A percentile compares a stretch with the other conserved stretches of the same genome.
phyloP scores from a whole-genome alignment of 1,284 basidiomycete genomes.

The Jaminaea rosea region DNA sequence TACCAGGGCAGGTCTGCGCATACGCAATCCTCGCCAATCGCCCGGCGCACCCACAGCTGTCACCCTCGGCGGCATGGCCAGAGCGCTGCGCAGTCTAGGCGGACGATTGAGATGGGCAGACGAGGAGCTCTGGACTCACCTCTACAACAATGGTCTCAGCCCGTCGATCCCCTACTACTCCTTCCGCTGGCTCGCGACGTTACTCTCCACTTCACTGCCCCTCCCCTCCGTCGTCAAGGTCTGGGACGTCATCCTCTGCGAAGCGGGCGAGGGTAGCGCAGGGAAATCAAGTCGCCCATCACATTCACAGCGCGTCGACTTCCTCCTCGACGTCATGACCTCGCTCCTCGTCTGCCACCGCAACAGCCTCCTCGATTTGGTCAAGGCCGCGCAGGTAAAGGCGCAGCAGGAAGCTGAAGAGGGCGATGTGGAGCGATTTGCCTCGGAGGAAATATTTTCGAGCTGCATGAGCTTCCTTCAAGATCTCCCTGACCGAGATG shows the following conservation, averaged over 20 bases:
- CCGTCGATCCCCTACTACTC: slow-evolving; percentile 42
- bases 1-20: slow-evolving; percentile 7
- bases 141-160: slow-evolving; percentile 18
- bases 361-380: slow-evolving; percentile 8
- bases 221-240: slow-evolving; percentile 30
- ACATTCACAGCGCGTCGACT: slow-evolving; percentile 22
- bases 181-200: slow-evolving; percentile 41
- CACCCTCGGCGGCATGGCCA: slow-evolving; percentile 26
- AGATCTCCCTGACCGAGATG: slow-evolving; percentile 30
- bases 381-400: no score
- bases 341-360: slow-evolving; percentile 33
- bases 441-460: slow-evolving; percentile 24
- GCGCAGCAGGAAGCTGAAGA: slow-evolving; percentile 8
- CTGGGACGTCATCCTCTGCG: slow-evolving; percentile 41
- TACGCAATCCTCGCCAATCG: slow-evolving; percentile 3
- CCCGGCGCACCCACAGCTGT: background rate
- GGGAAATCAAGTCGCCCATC: no score
- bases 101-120: slow-evolving; percentile 30
- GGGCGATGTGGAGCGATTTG: slow-evolving; percentile 3
- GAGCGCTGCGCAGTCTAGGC: slow-evolving; percentile 28
- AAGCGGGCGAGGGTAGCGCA: no score
- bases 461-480: slow-evolving; percentile 28
- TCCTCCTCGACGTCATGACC: slow-evolving; percentile 40
- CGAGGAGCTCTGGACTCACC: slow-evolving; percentile 22
- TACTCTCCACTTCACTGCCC: slow-evolving; percentile 37